Conservation (phyloP, 1,284 basidiomycete species). For the Rhodotorula sp. region DNA sequence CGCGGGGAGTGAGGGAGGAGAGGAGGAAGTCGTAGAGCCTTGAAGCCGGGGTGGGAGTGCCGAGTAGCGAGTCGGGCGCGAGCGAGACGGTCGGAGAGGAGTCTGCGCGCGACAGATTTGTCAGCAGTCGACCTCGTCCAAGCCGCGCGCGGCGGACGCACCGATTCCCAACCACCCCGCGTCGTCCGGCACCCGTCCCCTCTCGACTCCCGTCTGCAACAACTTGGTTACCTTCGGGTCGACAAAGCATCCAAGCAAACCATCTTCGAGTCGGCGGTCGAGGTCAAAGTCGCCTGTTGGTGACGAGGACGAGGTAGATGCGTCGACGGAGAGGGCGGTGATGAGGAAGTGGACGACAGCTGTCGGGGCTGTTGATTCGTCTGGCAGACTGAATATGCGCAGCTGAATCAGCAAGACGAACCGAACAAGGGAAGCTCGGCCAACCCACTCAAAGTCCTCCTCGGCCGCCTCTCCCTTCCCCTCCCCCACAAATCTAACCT, state of each 20-base stretch:
- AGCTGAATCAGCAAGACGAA: neutral
- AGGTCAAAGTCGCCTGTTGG: constrained; percentile 10
- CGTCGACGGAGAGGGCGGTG: constrained; percentile 62
- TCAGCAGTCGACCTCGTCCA: no score
- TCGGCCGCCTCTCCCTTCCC: constrained; percentile 48
- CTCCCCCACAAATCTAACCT: constrained; percentile 49
- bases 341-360: constrained; percentile 71
- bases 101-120: neutral
- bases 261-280: constrained; percentile 48
- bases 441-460: constrained; percentile 45
- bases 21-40: constrained; percentile 48
- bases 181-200: constrained; percentile 64
- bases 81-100: neutral
- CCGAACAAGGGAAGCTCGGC: neutral
- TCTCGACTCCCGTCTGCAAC: constrained; percentile 73
- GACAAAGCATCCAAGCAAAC: constrained; percentile 81
- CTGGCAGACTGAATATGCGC: constrained; percentile 14
- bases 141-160: constrained; percentile 8
- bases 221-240: constrained; percentile 72
- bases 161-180: constrained; percentile 58
- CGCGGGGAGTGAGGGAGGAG: constrained; percentile 59
- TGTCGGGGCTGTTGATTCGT: constrained; percentile 43
- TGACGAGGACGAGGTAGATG: constrained; percentile 1
- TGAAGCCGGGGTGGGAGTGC: constrained; percentile 17
- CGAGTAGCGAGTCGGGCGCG: neutral